Base-by-base conservation (phyloP, 305 asterid genomes). In the Fraxinus floribunda region DNA sequence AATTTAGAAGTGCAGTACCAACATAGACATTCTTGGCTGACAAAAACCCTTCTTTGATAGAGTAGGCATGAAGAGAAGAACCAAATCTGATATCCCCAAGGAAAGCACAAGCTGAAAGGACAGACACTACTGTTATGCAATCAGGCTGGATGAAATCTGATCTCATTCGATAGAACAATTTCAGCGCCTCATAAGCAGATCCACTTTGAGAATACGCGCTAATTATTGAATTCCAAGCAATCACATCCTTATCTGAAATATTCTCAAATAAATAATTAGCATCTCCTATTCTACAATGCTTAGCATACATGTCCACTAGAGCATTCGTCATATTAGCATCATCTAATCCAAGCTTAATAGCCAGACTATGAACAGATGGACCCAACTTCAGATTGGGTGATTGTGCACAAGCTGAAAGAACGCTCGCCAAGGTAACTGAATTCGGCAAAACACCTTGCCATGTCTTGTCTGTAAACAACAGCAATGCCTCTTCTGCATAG, bases 171-270 rank as follows among this genome's bases (percentile, higher is more conserved):
- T 75, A 81, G 81, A 86, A 90, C 85, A 86, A 35, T 76, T 39
- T 83, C 52, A 90, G 79, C 70, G 94, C 90, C 81, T 91, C 80
- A 4, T 82, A 60, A 66, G 83, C 81, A 64, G 35, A 80, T 73
- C 89, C 91, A 18, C 86, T 90, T 70, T 83, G 88, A 18, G 86
- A 82, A 83, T 78, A 85, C 3, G 89, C 90, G 6, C 89, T 85
- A 24, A 91, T 88, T 11, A 90, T 85, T 7, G 93, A 90, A 77
- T 89, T 92, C 94, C 94, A 92, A 39, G 93, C 81, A 82, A 86
- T 71, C 36, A 86, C 87, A 62, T 92, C 93, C 89, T 85, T 90
- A 1, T 86, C 83, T 4, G 38, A n/a, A 62, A 92, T 78, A 1
- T 82, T 84, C 66, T 90, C 89, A 32, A 90, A 89, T 34, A 92